Evolutionary conservation across 2,329 filamentous ascomycete species (phyloP).

Genomic region (Curvularia hawaiiensis): DNA sequence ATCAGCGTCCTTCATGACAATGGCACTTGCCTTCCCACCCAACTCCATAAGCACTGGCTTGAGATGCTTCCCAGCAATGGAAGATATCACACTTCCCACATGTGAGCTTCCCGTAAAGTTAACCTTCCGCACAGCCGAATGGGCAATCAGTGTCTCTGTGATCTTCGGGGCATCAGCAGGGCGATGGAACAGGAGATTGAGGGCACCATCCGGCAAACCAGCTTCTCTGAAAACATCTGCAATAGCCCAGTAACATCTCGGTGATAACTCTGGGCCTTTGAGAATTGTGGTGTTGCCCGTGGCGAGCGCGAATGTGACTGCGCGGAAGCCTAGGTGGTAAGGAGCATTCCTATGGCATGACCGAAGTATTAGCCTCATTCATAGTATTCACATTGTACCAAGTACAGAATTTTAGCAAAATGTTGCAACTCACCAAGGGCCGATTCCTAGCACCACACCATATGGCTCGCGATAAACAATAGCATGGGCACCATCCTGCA

Average conservation of each 20-base stretch:
- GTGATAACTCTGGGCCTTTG: conserved; percentile 17
- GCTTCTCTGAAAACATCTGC: conserved; percentile 54
- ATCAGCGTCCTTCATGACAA: conserved; percentile 77
- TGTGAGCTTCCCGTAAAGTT: conserved; percentile 70
- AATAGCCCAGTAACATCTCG: conserved; percentile 7
- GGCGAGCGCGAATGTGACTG: conserved; percentile 52
- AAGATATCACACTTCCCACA: conserved; percentile 4
- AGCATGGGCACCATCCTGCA: conserved; percentile 1
- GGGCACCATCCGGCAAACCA: conserved; percentile 72
- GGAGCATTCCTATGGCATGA: conserved; percentile 9
- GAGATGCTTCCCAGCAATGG: conserved; percentile 30
- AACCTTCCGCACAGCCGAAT: conserved; percentile 66
- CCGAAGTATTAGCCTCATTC: not conserved
- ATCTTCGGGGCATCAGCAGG: conserved; percentile 61
- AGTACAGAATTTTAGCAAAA: not conserved
- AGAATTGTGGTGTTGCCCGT: conserved; percentile 36
- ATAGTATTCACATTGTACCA: not conserved
- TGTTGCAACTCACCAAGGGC: conserved; percentile 10
- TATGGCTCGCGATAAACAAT: conserved; percentile 15
- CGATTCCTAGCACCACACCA: conserved; percentile 12
- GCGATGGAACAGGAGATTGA: conserved; percentile 69
- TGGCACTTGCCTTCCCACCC: conserved; percentile 80
- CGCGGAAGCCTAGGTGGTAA: conserved; percentile 11
- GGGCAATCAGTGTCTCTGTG: conserved; percentile 70
- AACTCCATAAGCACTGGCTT: conserved; percentile 69